Conservation (phyloP, 1,284 basidiomycete species). For the Paramarasmius palmivorus region DNA sequence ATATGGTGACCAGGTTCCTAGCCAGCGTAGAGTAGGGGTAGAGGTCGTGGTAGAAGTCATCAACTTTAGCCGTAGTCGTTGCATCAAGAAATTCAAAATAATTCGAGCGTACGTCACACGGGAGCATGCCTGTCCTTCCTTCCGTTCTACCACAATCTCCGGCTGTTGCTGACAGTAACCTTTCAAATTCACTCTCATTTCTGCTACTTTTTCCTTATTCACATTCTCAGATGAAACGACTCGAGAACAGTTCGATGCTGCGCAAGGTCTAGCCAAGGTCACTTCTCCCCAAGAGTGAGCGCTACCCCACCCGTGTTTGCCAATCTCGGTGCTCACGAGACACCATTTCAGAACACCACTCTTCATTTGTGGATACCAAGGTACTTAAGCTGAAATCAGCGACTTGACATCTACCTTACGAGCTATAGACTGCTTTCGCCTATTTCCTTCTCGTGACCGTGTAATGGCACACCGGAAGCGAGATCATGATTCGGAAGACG, state of each 20-base stretch:
- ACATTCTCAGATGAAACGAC: constrained; percentile 42
- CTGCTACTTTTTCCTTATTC: background rate
- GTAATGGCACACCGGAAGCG: constrained; percentile 71
- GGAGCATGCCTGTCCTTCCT: constrained; percentile 34
- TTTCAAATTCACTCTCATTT: background rate
- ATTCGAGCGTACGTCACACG: background rate
- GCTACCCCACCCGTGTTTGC: background rate
- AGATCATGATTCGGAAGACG: constrained; percentile 65
- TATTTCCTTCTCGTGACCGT: constrained; percentile 71
- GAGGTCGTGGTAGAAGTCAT: constrained; percentile 3
- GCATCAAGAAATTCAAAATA: constrained; percentile 5
- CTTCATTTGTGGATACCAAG: constrained; percentile 60
- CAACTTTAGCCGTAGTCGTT: background rate
- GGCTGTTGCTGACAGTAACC: constrained; percentile 53
- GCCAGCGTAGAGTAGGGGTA: constrained; percentile 13
- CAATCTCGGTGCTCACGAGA: background rate
- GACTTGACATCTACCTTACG: background rate
- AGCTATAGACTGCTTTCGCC: constrained; percentile 60
- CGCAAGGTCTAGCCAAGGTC: constrained; percentile 44
- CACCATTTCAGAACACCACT: constrained; percentile 53
- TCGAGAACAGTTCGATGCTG: constrained; percentile 43
- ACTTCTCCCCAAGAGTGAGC: constrained; percentile 55
- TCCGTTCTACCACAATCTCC: constrained; percentile 55
- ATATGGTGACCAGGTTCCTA: constrained; percentile 16
- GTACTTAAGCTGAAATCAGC: constrained; percentile 27